Base-by-base conservation (phyloP, 192 early-diverging fungal species). In the Backusella psychrophila region DNA sequence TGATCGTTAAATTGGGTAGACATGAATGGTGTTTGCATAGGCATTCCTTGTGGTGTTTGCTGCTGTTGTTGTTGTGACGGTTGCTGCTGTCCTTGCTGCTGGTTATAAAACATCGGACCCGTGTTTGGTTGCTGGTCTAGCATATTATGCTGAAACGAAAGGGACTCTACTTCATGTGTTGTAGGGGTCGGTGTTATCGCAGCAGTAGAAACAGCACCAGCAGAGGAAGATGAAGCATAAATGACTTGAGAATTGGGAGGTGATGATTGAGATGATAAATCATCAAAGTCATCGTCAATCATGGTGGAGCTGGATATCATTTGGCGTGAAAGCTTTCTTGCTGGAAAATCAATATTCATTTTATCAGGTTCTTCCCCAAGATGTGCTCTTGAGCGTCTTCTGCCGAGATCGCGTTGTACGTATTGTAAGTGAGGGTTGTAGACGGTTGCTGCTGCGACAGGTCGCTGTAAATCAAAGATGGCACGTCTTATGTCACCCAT, bases 261-360 rank as follows among this genome's bases (percentile, higher is more conserved):
- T 6, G 70, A 71, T 29, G 70, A 71, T 17, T 71, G 42, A 17
- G 70, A 71, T 26, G 70, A 71, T 44, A 71, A 44, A 71, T 71
- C 70, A 31, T 71, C 70, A 44, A 71, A 29, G 23, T 71, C 70
- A 71, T 71, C 70, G 19, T 71, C 70, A 17, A 46, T 49, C 35
- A 46, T 26, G 4, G 23, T 21, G 6, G 39, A 31, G 17, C 11
- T 33, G 5, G 42, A 26, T 63, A 63, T 29, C 35, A 33, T 68
- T 49, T 71, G 70, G 6, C 70, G 35, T 12, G 39, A 49, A 31
- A 71, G 26, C 14, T 71, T 71, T 49, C 70, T 71, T 19, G 70
- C 39, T 17, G 70, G 70, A 1, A 44, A 44, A 49, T 71, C 70
- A 17, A 71, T 31, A 71, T 71, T 44, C 70, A 71, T 71, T 26